phyloP scores from a whole-genome alignment of 2,329 filamentous ascomycete species.

The Allantophomopsis cytisporea region DNA sequence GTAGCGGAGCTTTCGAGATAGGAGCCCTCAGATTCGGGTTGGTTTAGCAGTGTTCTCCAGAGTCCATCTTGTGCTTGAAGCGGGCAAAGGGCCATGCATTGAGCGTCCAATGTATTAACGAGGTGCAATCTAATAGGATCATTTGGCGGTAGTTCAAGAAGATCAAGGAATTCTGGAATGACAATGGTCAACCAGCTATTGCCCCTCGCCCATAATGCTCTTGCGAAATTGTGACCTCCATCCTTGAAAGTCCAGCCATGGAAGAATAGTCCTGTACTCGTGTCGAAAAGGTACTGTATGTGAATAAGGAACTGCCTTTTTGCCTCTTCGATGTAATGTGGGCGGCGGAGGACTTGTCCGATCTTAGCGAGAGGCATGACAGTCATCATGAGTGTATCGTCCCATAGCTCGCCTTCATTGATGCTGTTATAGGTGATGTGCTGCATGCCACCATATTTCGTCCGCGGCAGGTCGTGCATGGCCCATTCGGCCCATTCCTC shows the following conservation, averaged over 20 bases:
- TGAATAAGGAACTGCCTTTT: conserved; percentile 68
- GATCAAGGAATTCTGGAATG: conserved; percentile 69
- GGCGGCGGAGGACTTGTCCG: conserved; percentile 53
- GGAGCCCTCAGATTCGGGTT: conserved; percentile 50
- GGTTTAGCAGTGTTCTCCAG: conserved; percentile 64
- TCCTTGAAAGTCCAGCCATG: conserved; percentile 72
- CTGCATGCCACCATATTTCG: conserved; percentile 42
- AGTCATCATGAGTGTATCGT: conserved; percentile 83
- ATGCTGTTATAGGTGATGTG: conserved; percentile 35
- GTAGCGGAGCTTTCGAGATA: conserved; percentile 69
- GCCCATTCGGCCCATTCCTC: conserved; percentile 77
- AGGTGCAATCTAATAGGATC: conserved; percentile 51
- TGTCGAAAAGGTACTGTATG: conserved; percentile 66
- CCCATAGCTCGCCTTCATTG: conserved; percentile 69
- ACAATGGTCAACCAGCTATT: conserved; percentile 72
- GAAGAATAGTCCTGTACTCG: conserved; percentile 60
- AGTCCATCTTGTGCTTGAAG: conserved; percentile 50
- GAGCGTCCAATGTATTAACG: conserved; percentile 50
- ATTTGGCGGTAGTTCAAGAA: conserved; percentile 43
- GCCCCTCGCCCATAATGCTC: conserved; percentile 42
- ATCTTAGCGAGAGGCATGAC: conserved; percentile 72
- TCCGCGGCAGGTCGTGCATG: conserved; percentile 61
- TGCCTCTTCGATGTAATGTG: conserved; percentile 64
- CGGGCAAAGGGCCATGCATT: conserved; percentile 48
- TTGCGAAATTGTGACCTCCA: conserved; percentile 47